Evolutionary conservation across 495 filamentous ascomycete genomes (phyloP), one percentile per base, ranked within the genome.

Genomic region (Aspergillus kassunensis): DNA sequence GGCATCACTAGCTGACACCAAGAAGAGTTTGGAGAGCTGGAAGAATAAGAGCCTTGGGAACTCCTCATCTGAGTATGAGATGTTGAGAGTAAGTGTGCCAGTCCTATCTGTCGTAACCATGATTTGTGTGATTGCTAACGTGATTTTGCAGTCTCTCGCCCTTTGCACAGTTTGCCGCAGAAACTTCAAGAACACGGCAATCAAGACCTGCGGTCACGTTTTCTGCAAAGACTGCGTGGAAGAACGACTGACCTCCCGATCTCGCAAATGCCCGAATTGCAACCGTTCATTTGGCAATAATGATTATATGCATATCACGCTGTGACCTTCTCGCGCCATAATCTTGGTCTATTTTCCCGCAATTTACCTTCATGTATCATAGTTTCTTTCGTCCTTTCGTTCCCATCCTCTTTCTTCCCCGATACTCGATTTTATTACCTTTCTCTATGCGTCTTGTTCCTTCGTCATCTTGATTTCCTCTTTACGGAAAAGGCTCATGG

Each of bases 131-230:
- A 12, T 40, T 56, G 54, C 73, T 81, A 71, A 81, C 65, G 18
- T 44, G 27, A 57, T n/a, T 43, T n/a, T n/a, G 25, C 59, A 97
- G 92, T 80, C 80, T 55, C 80, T 97, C 67, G 89, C 90, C 15
- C 80, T 92, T 33, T 98, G 93, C 72, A 86, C 87, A 2, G 88
- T 97, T 16, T 98, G 93, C 70, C 84, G 86, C 55, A 82, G 76
- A 46, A 88, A 91, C 48, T 93, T 96, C 77, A 97, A 97, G 71
- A 88, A 97, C 65, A 95, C 91, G 1, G 85, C 85, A 15, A 79
- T 98, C 58, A 91, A 90, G 64, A 89, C 86, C 12, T 98, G 93
- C 66, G 93, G 93, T n/a, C 93, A 98, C 69, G 83, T 95, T 18
- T 96, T 97, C 68, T 98, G 93, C 80, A 83, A 80, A 58, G 80